Base-by-base conservation (phyloP, 371 early-diverging fungal genomes). In the Syncephalis plumigaleata region DNA sequence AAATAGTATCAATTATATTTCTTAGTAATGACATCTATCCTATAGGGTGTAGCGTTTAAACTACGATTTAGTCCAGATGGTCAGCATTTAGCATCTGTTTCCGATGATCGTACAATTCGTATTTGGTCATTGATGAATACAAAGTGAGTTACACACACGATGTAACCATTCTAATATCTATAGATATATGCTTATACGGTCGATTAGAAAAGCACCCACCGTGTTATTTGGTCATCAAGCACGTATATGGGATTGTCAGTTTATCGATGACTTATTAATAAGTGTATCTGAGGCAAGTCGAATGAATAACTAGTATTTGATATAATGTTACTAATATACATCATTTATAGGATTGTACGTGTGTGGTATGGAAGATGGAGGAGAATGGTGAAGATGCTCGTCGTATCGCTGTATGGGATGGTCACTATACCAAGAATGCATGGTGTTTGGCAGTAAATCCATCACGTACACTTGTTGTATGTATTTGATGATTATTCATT, bases 71-170 rank as follows among this genome's bases (percentile, higher is more conserved):
- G 70, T 51, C 49, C 57, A 0, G 71, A 77, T 49, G 82, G 79
- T 5, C 56, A 46, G 4, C 55, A 56, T 22, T 23, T 90, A 2
- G 64, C 72, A 1, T 81, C 86, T 13, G 84, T 82, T 0, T 85
- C 86, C 1, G 91, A 90, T 47, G 91, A 90, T 59, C 75, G 90
- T 15, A 79, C 89, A 0, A 70, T 87, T 36, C 76, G 86, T 17
- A 50, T 87, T 3, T 90, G 91, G 91, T 55, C 70, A 8, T 42
- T 73, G 8, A 54, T 47, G 0, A 54, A 56, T 17, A 53, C 53
- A 37, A 59, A 39, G 59, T 60, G 47, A 48, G 45, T 48, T 45
- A 49, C n/a, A n/a, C n/a, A n/a, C n/a, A n/a, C n/a, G n/a, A n/a
- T n/a, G n/a, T n/a, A n/a, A n/a, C n/a, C n/a, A n/a, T n/a, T n/a